Base-by-base conservation (phyloP, 306 rosid genomes). In the Bauhinia variegata region DNA sequence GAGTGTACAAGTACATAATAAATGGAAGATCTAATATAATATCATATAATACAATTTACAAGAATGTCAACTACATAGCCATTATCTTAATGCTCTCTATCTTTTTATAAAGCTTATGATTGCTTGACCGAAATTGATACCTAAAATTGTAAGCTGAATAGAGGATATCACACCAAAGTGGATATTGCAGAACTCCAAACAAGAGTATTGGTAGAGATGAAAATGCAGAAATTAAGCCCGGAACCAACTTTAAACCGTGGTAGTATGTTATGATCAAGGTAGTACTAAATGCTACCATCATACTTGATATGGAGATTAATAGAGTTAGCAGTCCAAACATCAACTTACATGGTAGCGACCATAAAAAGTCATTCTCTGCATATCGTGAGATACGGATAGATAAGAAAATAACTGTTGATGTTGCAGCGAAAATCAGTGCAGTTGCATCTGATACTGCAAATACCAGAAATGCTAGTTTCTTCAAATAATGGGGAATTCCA, bases 331-430 rank as follows among this genome's bases (percentile, higher is more conserved):
- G 32, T 32, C 91, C 91, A 30, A 34, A 18, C 31, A 80, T 80
- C 65, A 86, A 51, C 82, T 75, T 86, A 57, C 30, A 10, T 0
- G 86, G 88, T 3, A 86, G 36, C 4, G 86, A 73, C n/a, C 1
- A 67, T 14, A 62, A 74, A 37, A 86, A 86, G 11, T 86, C 87
- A 0, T 64, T 49, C 23, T 84, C 88, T 0, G 84, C 79, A 8
- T 84, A 87, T 10, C 89, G 72, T 0, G 93, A 79, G 0, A 78
- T 81, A 11, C 84, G 84, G 55, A 81, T 74, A 16, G 82, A 83
- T 65, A 81, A 54, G 47, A 87, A 87, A 56, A 85, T 75, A 0
- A 87, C 38, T 4, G 66, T 66, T 30, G 90, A 73, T 0, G 84
- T 69, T 5, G 80, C 11, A 0, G 95, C 82, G 12, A 84, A 59